phyloP scores from a whole-genome alignment of 768 basidiomycete genomes.

The Suillus brevipes region DNA sequence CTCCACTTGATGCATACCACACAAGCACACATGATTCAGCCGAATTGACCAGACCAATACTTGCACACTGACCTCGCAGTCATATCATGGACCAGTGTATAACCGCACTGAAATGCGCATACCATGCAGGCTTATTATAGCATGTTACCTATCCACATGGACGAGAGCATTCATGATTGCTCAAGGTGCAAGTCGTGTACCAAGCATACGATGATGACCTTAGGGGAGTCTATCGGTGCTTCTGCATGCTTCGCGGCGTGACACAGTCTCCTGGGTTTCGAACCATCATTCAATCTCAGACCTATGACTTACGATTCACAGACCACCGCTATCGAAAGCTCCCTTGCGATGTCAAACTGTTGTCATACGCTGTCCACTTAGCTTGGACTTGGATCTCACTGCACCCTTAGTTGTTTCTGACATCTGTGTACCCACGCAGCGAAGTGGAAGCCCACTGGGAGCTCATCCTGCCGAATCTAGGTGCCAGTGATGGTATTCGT shows the following conservation, averaged over 20 bases:
- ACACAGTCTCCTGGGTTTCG: not conserved
- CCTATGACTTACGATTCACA: not conserved
- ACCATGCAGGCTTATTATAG: not conserved
- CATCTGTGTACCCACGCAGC: not conserved
- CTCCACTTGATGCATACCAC: not conserved
- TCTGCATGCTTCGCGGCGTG: slow-evolving; percentile 5
- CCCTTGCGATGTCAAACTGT: not conserved
- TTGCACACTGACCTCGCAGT: not conserved
- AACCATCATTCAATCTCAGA: not conserved
- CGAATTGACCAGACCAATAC: not conserved
- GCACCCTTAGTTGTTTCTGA: not conserved
- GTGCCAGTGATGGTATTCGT: not conserved
- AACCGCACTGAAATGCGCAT: not conserved
- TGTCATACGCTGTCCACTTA: not conserved
- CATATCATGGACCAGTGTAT: not conserved
- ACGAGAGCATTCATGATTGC: not conserved
- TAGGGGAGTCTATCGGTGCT: slow-evolving; percentile 7
- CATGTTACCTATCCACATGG: not conserved
- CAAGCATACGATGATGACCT: slow-evolving; percentile 4
- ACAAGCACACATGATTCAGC: not conserved
- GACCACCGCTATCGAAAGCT: not conserved
- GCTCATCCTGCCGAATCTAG: not conserved
- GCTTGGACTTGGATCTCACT: not conserved
- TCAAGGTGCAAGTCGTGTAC: not conserved
- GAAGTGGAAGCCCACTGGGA: not conserved